These are phyloP conservation scores for Polygonum aviculare DNA, from an alignment of 148 eudicot genomes.

Conservation along the genomic window DNA sequence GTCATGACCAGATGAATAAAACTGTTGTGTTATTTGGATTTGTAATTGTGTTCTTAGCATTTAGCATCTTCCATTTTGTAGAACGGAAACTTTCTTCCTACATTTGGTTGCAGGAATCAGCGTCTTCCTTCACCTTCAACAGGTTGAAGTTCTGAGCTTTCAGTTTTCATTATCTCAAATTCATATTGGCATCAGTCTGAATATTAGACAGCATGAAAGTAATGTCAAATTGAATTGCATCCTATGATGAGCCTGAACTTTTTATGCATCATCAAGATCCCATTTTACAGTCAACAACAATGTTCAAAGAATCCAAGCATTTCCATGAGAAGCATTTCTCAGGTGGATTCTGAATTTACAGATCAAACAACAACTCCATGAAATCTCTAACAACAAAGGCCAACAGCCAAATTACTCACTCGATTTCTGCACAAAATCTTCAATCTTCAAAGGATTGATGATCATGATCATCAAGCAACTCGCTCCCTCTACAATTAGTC, in stretches of 20 bases:
- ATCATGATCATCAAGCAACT: conserved; percentile 15
- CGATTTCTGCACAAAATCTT: neutral
- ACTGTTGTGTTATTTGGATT: neutral
- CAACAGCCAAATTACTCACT: neutral
- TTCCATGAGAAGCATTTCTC: too few species aligned
- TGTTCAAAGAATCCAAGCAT: neutral
- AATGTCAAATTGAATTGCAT: too few species aligned
- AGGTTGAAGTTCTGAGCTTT: too few species aligned
- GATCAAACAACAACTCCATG: neutral
- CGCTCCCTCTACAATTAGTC: conserved; percentile 27
- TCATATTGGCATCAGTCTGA: neutral
- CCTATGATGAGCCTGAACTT: too few species aligned
- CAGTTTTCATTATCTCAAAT: too few species aligned
- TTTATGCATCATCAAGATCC: too few species aligned
- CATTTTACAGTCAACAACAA: neutral
- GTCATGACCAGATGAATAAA: neutral
- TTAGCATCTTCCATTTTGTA: neutral
- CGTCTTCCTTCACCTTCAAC: too few species aligned
- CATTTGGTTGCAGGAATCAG: neutral
- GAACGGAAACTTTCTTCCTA: neutral
- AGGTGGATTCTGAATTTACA: neutral
- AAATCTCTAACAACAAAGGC: neutral
- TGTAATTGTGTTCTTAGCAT: neutral
- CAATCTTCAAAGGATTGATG: neutral
- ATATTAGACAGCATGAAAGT: neutral